Evolutionary conservation across 148 eudicot genomes (phyloP).

Genomic region (Salicornia ramosissima): DNA sequence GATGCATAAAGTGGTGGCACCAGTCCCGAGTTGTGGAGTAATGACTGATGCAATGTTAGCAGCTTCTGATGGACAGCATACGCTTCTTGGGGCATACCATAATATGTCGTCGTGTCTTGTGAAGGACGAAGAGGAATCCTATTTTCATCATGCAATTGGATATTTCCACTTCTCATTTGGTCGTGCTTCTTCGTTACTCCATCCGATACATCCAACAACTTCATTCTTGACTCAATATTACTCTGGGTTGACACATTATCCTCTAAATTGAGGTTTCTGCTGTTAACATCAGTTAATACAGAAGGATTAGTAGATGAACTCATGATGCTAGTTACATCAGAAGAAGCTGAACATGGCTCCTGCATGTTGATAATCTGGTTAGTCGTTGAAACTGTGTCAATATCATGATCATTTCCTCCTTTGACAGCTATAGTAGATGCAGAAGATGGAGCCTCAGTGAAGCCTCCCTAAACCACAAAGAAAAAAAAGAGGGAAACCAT

Average conservation of each 20-base stretch:
- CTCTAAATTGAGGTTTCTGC: constrained; percentile 12
- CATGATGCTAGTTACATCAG: neutral
- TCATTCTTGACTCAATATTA: constrained; percentile 29
- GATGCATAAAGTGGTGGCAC: constrained; percentile 30
- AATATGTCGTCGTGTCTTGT: constrained; percentile 20
- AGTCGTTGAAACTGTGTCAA: constrained; percentile 18
- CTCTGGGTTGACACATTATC: constrained; percentile 16
- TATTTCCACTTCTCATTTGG: constrained; percentile 19
- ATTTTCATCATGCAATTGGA: constrained; percentile 19
- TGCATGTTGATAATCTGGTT: constrained; percentile 12
- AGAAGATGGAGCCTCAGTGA: constrained; percentile 10
- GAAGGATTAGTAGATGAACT: constrained; percentile 6
- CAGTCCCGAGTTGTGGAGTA: constrained; percentile 22
- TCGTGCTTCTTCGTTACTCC: constrained; percentile 13
- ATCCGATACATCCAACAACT: constrained; percentile 21
- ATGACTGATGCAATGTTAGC: constrained; percentile 14
- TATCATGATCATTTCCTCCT: constrained; percentile 22
- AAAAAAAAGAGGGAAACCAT: constrained; percentile 13
- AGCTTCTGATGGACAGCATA: constrained; percentile 17
- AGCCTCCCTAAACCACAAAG: constrained; percentile 23
- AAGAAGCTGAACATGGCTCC: constrained; percentile 19
- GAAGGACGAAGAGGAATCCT: constrained; percentile 21
- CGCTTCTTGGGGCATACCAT: constrained; percentile 19
- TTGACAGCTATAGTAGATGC: constrained; percentile 10
- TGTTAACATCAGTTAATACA: constrained; percentile 7